phyloP scores from a whole-genome alignment of 441 rosid species.

The Jatropha podagrica region DNA sequence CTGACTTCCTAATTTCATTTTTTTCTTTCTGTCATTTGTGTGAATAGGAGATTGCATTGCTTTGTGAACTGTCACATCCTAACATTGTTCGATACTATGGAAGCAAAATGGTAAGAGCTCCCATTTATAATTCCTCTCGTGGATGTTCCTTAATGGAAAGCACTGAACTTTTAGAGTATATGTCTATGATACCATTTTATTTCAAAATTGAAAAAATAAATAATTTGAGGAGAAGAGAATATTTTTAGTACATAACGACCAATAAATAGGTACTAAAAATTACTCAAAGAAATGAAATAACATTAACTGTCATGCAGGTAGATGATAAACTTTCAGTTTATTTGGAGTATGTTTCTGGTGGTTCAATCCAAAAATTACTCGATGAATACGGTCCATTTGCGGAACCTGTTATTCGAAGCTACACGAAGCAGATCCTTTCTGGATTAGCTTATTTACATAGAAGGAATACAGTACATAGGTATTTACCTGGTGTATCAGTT shows the following conservation, averaged over 20 bases:
- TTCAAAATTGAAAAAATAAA: no score
- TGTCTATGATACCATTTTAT: no score
- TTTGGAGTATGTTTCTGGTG: conserved; percentile 24
- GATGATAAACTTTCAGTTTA: conserved; percentile 20
- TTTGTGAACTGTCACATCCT: conserved; percentile 32
- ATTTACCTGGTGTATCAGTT: background rate
- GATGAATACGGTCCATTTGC: conserved; percentile 20
- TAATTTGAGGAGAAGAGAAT: no score
- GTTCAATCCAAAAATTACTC: conserved; percentile 21
- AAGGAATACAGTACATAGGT: conserved; percentile 20
- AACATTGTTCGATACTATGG: conserved; percentile 24
- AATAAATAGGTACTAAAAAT: background rate
- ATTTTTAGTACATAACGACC: no score
- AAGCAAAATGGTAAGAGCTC: conserved; percentile 18
- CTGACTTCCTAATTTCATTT: background rate
- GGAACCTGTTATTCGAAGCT: conserved; percentile 20
- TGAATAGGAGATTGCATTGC: conserved; percentile 50
- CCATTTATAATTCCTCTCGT: background rate
- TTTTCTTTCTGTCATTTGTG: background rate
- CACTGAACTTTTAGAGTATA: no score
- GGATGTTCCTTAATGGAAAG: background rate
- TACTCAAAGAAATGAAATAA: background rate
- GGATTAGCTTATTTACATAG: conserved; percentile 25
- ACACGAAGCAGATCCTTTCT: conserved; percentile 24
- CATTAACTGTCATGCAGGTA: conserved; percentile 4